Evolutionary conservation across 176 grass and related monocot species (phyloP).

Genomic region (Thalia dealbata): DNA sequence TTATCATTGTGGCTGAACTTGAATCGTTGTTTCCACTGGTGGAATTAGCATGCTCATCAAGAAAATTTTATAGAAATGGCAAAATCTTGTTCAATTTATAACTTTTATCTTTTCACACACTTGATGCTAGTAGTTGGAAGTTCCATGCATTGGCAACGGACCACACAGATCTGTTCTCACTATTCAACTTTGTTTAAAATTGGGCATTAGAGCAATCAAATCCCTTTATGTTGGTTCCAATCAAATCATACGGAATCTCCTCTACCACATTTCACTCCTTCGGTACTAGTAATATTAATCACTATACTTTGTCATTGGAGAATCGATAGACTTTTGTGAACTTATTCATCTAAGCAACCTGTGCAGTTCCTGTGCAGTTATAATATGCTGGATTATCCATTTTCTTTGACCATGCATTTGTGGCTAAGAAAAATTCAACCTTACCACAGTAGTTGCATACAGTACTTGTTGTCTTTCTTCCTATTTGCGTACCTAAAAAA

Average conservation of each 20-base stretch:
- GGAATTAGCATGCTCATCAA: background rate
- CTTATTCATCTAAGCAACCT: too few species aligned
- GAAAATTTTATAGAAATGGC: background rate
- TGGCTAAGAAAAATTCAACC: too few species aligned
- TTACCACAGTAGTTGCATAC: background rate
- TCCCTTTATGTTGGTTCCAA: background rate
- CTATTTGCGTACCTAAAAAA: background rate
- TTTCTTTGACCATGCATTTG: too few species aligned
- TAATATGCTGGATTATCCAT: too few species aligned
- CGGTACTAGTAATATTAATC: too few species aligned
- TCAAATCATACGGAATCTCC: too few species aligned
- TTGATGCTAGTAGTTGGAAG: background rate
- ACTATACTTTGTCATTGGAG: too few species aligned
- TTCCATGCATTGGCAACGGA: background rate
- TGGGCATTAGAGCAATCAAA: background rate
- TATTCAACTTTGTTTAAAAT: background rate
- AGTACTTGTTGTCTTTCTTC: background rate
- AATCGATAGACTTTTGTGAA: too few species aligned
- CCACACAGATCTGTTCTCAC: background rate
- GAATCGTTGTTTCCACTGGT: background rate
- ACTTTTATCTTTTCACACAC: background rate
- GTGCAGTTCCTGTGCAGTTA: too few species aligned
- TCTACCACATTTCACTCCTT: too few species aligned
- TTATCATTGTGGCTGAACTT: background rate
- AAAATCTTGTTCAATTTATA: background rate